A percentile compares a stretch with the other conserved stretches of the same genome.
These are phyloP conservation scores for Penicillium psychrosexuale DNA, from an alignment of 2,329 filamentous ascomycete genomes.

Conservation along the genomic window DNA sequence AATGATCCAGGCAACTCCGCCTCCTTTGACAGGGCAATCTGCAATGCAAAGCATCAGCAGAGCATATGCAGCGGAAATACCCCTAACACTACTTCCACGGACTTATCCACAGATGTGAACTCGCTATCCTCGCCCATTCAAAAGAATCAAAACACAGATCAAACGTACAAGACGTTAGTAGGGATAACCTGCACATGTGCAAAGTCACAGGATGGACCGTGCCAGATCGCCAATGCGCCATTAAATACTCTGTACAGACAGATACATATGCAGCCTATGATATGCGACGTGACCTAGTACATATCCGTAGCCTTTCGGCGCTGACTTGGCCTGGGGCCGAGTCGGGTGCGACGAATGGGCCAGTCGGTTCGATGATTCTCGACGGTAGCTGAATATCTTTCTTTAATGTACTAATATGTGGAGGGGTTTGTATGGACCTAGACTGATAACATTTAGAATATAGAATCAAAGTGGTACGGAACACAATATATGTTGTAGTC, in stretches of 20 bases:
- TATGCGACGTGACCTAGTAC: not conserved
- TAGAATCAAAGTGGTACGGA: not conserved
- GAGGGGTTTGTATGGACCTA: not conserved
- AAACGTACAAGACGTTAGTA: not conserved
- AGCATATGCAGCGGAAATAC: not conserved
- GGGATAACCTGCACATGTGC: not conserved
- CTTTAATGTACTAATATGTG: no score
- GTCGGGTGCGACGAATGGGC: conserved; percentile 21
- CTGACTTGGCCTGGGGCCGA: conserved; percentile 12
- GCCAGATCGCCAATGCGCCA: conserved; percentile 10
- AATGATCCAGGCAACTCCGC: not conserved
- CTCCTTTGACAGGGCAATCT: conserved; percentile 5
- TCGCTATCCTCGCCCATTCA: not conserved
- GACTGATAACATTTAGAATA: not conserved
- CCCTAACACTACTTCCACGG: conserved; percentile 3
- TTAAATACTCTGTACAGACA: not conserved
- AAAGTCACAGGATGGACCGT: conserved; percentile 7
- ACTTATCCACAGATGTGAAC: not conserved
- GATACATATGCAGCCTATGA: not conserved
- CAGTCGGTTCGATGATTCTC: conserved; percentile 19
- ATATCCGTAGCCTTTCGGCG: conserved; percentile 2
- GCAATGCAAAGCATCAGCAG: conserved; percentile 9
- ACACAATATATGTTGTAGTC: not conserved
- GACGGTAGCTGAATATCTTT: not conserved
- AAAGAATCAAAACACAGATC: not conserved